Evolutionary conservation across 202 grass and related monocot genomes (phyloP).

Genomic region (Cymbopogon flexuosus): DNA sequence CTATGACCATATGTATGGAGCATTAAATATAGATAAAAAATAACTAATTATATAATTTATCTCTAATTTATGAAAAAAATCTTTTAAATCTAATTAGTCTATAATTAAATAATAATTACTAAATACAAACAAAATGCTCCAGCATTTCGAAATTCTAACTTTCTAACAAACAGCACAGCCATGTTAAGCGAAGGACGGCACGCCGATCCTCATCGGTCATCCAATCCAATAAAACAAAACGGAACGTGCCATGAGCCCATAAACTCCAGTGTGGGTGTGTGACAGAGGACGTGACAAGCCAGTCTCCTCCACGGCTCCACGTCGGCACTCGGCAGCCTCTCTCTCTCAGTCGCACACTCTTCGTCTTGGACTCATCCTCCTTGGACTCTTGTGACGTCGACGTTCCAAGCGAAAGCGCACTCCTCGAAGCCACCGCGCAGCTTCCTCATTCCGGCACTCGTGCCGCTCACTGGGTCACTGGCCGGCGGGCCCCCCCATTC

Average conservation of each 20-base stretch:
- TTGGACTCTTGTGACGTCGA: constrained; percentile 1
- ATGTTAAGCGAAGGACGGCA: constrained; percentile 1
- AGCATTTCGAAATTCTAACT: no score
- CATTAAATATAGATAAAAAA: no score
- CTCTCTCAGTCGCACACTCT: background rate
- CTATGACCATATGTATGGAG: no score
- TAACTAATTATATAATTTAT: no score
- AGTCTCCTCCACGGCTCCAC: constrained; percentile 1
- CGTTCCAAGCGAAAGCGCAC: background rate
- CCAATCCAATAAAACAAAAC: background rate
- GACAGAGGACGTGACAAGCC: constrained; percentile 26
- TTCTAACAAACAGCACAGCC: no score
- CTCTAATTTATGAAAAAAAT: no score
- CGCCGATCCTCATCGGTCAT: background rate
- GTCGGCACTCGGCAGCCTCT: background rate
- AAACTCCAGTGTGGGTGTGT: background rate
- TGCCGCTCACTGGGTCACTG: background rate
- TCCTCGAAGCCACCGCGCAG: constrained; percentile 27
- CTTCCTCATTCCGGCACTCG: background rate
- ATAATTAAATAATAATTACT: no score
- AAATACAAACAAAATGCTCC: no score
- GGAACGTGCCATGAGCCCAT: constrained; percentile 25
- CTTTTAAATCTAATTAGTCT: no score
- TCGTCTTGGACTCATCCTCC: constrained; percentile 7
- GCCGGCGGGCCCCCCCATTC: background rate